Evolutionary conservation across 306 rosid species (phyloP), one percentile per base, ranked within the genome.

Genomic region (Acacia acuminata): DNA sequence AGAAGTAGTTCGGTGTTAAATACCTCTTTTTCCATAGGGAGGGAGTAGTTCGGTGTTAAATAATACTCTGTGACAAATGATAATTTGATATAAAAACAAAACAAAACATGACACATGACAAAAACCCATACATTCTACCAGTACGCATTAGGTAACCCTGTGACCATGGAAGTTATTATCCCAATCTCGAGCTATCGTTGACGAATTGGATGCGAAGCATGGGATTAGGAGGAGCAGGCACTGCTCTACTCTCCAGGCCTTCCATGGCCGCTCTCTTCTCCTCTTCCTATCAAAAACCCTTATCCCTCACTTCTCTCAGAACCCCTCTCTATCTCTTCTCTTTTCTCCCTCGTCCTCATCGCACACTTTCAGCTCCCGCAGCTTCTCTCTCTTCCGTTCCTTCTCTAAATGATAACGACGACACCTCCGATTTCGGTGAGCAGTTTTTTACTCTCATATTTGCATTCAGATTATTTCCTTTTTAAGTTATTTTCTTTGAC

Each of bases 161-260:
- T 34, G 5, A 4, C 6, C 0, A 34, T 34, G 38, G 5, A 34
- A 4, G 38, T 34, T 4, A 34, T 4, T 34, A 34, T 34, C 38
- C 38, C 38, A 34, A 34, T 34, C 38, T 34, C 6, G 38, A 34
- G 38, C 38, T 8, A 43, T 7, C 45, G 45, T 43, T 43, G 2
- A 58, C 10, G 58, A 79, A 73, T 68, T 85, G 93, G 98, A 85
- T 87, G 89, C 79, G 90, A 43, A 82, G 91, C 65, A 68, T 90
- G 76, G 82, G 82, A n/a, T 68, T 87, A 12, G 73, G 74, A 19
- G 79, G 78, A 63, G 25, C 89, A 15, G 81, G 50, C 73, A 8
- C 88, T 22, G 71, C 78, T 66, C 82, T 75, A 32, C 69, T 79
- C 14, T 70, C 64, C 10, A 80, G 77, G 73, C 77, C 88, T 79